These are phyloP conservation scores for Beauveria scarabaeidicola DNA, from an alignment of 2,329 filamentous ascomycete species.

Conservation along the genomic window DNA sequence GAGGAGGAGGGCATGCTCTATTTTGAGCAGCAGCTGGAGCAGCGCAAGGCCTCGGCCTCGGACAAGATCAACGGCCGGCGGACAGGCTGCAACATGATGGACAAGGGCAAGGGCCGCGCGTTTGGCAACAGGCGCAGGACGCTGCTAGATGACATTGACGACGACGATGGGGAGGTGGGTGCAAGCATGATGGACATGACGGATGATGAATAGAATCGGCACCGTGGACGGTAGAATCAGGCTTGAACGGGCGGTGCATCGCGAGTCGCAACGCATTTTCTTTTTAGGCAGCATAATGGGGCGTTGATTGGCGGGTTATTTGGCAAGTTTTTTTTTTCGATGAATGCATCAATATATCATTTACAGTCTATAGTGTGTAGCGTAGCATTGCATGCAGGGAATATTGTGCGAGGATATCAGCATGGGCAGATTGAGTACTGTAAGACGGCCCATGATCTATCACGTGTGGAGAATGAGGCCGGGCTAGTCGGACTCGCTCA, in stretches of 20 bases:
- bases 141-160: constrained; percentile 27
- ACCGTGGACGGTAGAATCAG: not conserved
- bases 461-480: not conserved
- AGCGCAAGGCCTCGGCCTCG: constrained; percentile 37
- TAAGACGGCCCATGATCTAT: not conserved
- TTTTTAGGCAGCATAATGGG: not conserved
- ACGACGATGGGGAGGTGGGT: constrained; percentile 27
- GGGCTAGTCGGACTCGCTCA: not conserved
- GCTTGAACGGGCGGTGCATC: not conserved
- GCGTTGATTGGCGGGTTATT: constrained; percentile 4
- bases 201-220: constrained; percentile 37
- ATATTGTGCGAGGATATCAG: too few relatives aligned
- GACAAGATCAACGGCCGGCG: constrained; percentile 26
- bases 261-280: not conserved
- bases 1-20: constrained; percentile 37
- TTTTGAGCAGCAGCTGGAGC: constrained; percentile 45
- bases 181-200: constrained; percentile 49
- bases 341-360: not conserved
- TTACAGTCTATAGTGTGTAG: not conserved
- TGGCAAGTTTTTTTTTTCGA: not conserved
- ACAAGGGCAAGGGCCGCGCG: constrained; percentile 39
- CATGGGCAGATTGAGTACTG: not conserved
- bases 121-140: constrained; percentile 24
- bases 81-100: constrained; percentile 20
- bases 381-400: not conserved